A percentile compares a stretch with the other conserved stretches of the same genome.
Evolutionary conservation across 2,329 filamentous ascomycete genomes (phyloP).

Genomic region (Colletotrichum musicola): DNA sequence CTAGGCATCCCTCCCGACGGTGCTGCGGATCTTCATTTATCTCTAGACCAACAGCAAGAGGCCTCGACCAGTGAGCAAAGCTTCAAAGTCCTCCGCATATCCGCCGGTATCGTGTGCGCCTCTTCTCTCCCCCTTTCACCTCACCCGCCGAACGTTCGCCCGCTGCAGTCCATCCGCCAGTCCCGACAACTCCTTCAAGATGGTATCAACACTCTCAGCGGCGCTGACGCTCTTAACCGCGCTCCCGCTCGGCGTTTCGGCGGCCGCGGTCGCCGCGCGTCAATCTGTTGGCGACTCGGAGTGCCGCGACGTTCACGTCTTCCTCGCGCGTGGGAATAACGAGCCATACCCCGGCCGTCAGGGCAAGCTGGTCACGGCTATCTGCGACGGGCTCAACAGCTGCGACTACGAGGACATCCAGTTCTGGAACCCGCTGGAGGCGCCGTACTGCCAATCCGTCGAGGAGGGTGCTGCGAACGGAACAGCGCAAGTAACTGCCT

Average conservation of each 20-base stretch:
- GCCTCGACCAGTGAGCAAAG: not conserved
- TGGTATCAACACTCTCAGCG: constrained; percentile 28
- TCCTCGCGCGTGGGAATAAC: constrained; percentile 46
- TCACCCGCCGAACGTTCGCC: not conserved
- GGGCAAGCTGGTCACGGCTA: constrained; percentile 44
- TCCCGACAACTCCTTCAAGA: not conserved
- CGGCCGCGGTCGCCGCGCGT: constrained; percentile 19
- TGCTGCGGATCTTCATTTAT: constrained; percentile 2
- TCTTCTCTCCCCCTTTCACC: not conserved
- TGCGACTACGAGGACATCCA: constrained; percentile 51
- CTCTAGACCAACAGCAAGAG: constrained; percentile 8
- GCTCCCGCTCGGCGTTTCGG: constrained; percentile 10
- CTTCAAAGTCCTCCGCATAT: not conserved
- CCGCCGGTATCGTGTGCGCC: not conserved
- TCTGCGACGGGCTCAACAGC: constrained; percentile 44
- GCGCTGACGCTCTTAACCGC: constrained; percentile 18
- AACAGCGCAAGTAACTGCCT: constrained; percentile 52
- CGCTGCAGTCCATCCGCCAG: not conserved
- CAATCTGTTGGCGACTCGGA: constrained; percentile 26
- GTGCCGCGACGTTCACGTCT: constrained; percentile 47
- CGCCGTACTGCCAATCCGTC: constrained; percentile 52
- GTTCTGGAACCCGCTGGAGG: constrained; percentile 46
- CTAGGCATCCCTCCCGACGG: constrained; percentile 3
- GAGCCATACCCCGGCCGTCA: constrained; percentile 49
- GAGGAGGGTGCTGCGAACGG: constrained; percentile 52